These are phyloP conservation scores for Tylopilus sp. DNA, from an alignment of 768 basidiomycete species.

Conservation along the genomic window DNA sequence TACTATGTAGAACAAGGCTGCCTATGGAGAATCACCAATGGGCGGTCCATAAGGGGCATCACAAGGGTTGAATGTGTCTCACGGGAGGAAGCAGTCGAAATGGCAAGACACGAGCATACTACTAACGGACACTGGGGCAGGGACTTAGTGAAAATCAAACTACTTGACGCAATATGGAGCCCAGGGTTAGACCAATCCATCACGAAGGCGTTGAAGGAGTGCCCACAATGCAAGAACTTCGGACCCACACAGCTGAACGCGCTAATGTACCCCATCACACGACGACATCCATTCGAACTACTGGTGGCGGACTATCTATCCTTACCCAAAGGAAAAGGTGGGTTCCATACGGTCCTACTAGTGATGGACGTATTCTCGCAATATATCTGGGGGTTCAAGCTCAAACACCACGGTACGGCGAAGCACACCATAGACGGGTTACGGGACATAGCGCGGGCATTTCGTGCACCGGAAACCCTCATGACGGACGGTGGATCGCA, in stretches of 20 bases:
- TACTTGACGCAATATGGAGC: neutral
- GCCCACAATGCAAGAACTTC: too few species aligned
- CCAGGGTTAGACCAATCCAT: too few species aligned
- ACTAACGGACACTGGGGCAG: conserved; percentile 9
- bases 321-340: too few species aligned
- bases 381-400: conserved; percentile 29
- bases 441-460: conserved; percentile 20
- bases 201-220: too few species aligned
- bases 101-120: neutral
- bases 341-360: conserved; percentile 27
- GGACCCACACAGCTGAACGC: conserved; percentile 17
- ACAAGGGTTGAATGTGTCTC: neutral
- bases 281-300: conserved; percentile 36
- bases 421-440: conserved; percentile 26
- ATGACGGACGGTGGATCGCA: conserved; percentile 38
- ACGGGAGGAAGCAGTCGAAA: conserved; percentile 1
- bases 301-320: conserved; percentile 33
- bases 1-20: conserved; percentile 7
- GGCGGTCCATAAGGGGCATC: neutral
- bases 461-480: conserved; percentile 27
- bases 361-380: conserved; percentile 28
- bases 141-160: neutral
- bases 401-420: conserved; percentile 25
- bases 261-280: too few species aligned
- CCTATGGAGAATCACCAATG: conserved; percentile 21